Conservation (phyloP, 805 yeast genomes). For the Candida argentea region DNA sequence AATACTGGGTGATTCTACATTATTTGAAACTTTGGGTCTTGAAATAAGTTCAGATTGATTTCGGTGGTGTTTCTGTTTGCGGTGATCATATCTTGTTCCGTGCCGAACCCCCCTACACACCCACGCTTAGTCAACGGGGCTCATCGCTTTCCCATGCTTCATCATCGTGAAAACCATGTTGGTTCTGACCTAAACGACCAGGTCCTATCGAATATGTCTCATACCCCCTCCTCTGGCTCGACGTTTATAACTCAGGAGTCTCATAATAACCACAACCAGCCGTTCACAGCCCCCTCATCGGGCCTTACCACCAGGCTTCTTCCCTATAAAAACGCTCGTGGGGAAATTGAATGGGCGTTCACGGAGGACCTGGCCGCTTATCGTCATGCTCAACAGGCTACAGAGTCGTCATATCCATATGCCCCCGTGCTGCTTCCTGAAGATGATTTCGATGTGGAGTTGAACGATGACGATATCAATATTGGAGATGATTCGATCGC, state of each 20-base stretch:
- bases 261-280: conserved; percentile 14
- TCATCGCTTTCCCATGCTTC: no score
- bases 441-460: background rate
- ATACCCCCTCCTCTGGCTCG: background rate
- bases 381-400: conserved; percentile 6
- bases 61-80: background rate
- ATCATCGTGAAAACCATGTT: no score
- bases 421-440: no score
- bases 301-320: conserved; percentile 36
- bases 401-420: background rate
- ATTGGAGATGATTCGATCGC: conserved; percentile 1
- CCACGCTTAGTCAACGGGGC: no score
- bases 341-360: conserved; percentile 50
- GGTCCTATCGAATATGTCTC: no score
- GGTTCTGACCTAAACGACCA: no score
- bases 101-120: no score
- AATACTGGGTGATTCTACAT: no score
- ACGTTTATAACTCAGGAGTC: background rate
- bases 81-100: no score
- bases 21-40: background rate
- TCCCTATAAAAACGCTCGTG: conserved; percentile 42
- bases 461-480: conserved; percentile 2
- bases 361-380: conserved; percentile 29
- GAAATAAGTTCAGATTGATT: background rate
- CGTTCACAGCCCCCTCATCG: no score